These are phyloP conservation scores for Cyclocybe aegerita DNA, from an alignment of 768 basidiomycete species.

Conservation along the genomic window DNA sequence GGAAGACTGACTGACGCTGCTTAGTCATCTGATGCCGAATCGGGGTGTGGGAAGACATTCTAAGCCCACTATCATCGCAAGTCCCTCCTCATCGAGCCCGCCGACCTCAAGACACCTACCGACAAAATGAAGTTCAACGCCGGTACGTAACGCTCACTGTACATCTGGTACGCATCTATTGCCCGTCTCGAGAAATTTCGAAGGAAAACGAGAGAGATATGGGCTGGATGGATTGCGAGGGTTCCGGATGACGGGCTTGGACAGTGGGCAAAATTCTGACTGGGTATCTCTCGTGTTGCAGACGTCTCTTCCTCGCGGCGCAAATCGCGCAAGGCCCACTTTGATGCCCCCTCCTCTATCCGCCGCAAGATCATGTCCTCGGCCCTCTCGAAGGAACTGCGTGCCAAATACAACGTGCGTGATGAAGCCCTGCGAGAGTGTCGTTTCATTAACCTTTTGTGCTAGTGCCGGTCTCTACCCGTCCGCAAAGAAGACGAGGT, in stretches of 20 bases:
- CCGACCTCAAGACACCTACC: constrained; percentile 57
- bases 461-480: constrained; percentile 84
- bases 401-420: constrained; percentile 87
- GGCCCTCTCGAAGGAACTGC: constrained; percentile 91
- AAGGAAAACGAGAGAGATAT: constrained; percentile 27
- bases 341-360: constrained; percentile 89
- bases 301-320: constrained; percentile 92
- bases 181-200: constrained; percentile 23
- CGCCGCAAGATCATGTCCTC: constrained; percentile 99
- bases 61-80: constrained; percentile 21
- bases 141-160: constrained; percentile 54
- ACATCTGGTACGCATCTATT: constrained; percentile 15
- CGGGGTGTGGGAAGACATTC: constrained; percentile 36
- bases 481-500: constrained; percentile 99
- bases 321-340: constrained; percentile 99
- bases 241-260: constrained; percentile 42
- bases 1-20: background rate
- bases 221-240: constrained; percentile 53
- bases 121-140: constrained; percentile 78
- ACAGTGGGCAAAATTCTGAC: constrained; percentile 28
- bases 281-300: constrained; percentile 27
- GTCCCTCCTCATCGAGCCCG: constrained; percentile 47
- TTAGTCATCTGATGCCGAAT: constrained; percentile 32
- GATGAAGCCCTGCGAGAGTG: background rate
- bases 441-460: constrained; percentile 1